These are phyloP conservation scores for Diplocarpon rosae DNA, from an alignment of 2,329 filamentous ascomycete genomes.

Conservation along the genomic window DNA sequence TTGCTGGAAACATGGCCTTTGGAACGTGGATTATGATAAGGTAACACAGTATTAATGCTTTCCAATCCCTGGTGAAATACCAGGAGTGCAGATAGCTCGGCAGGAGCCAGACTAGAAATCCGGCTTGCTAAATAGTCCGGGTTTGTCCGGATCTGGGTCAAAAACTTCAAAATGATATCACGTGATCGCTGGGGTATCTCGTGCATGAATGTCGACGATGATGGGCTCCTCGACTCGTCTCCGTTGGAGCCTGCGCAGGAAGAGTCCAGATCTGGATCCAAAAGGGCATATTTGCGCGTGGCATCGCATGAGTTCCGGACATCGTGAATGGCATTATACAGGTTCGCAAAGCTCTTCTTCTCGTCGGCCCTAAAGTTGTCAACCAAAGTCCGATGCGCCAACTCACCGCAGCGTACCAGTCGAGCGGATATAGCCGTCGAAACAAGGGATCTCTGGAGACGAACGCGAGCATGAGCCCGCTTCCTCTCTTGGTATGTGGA, in stretches of 20 bases:
- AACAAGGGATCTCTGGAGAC: constrained; percentile 63
- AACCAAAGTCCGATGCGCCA: constrained; percentile 63
- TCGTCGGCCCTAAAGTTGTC: constrained; percentile 71
- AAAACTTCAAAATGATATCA: constrained; percentile 65
- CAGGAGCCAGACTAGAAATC: constrained; percentile 61
- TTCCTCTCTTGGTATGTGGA: constrained; percentile 76
- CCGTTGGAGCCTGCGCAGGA: constrained; percentile 26
- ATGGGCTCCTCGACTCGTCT: constrained; percentile 34
- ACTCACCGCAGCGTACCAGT: constrained; percentile 62
- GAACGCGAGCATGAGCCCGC: constrained; percentile 59
- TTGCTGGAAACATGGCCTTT: constrained; percentile 34
- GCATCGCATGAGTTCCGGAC: constrained; percentile 68
- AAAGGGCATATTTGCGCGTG: constrained; percentile 55
- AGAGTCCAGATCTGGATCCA: constrained; percentile 61
- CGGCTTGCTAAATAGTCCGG: constrained; percentile 79
- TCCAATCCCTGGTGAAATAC: constrained; percentile 71
- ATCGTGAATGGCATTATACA: constrained; percentile 71
- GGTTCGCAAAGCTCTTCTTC: constrained; percentile 61
- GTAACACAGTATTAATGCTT: constrained; percentile 72
- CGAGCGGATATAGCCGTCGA: constrained; percentile 66
- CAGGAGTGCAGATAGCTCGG: constrained; percentile 68
- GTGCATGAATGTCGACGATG: constrained; percentile 46
- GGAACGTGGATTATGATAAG: constrained; percentile 45
- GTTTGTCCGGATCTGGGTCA: constrained; percentile 74
- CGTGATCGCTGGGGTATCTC: constrained; percentile 67